A percentile compares a stretch with the other conserved stretches of the same genome.
Conservation (phyloP, 2,329 filamentous ascomycete species). For the Aspergillus oerlinghausenensis region DNA sequence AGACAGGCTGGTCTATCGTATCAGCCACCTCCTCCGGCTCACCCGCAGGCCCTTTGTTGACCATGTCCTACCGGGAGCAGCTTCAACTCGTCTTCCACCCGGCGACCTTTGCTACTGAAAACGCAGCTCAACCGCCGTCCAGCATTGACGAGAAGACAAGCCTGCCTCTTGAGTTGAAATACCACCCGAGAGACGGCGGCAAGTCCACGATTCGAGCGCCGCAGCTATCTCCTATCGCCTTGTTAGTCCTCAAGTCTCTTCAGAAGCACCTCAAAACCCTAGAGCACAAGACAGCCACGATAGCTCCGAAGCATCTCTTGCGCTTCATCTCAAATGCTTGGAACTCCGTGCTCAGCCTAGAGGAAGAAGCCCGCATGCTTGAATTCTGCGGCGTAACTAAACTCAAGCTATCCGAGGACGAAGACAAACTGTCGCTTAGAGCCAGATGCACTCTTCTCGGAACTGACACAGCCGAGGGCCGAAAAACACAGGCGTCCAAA, state of each 20-base stretch:
- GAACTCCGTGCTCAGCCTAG: constrained; percentile 35
- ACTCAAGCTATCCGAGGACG: constrained; percentile 26
- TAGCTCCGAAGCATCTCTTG: constrained; percentile 37
- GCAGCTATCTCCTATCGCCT: constrained; percentile 33
- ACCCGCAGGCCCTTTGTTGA: constrained; percentile 31
- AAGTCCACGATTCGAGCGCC: constrained; percentile 2
- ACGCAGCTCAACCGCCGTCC: constrained; percentile 17
- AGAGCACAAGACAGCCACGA: constrained; percentile 24
- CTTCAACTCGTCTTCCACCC: constrained; percentile 42
- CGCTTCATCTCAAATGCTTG: constrained; percentile 40
- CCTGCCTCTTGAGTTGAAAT: constrained; percentile 33
- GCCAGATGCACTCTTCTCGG: constrained; percentile 38
- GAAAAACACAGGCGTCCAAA: constrained; percentile 10
- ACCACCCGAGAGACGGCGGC: constrained; percentile 20
- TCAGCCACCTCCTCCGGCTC: constrained; percentile 29
- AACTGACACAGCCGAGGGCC: constrained; percentile 7
- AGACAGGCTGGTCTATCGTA: constrained; percentile 43
- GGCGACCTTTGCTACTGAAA: constrained; percentile 28
- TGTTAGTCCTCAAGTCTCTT: constrained; percentile 41
- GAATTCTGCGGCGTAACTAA: constrained; percentile 43
- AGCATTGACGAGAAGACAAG: constrained; percentile 18
- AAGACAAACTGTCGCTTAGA: constrained; percentile 25
- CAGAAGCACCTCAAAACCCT: constrained; percentile 34
- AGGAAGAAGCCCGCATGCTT: constrained; percentile 42
- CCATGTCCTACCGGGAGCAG: constrained; percentile 40